Conservation (phyloP, 768 basidiomycete species). For the Serendipita sp. region DNA sequence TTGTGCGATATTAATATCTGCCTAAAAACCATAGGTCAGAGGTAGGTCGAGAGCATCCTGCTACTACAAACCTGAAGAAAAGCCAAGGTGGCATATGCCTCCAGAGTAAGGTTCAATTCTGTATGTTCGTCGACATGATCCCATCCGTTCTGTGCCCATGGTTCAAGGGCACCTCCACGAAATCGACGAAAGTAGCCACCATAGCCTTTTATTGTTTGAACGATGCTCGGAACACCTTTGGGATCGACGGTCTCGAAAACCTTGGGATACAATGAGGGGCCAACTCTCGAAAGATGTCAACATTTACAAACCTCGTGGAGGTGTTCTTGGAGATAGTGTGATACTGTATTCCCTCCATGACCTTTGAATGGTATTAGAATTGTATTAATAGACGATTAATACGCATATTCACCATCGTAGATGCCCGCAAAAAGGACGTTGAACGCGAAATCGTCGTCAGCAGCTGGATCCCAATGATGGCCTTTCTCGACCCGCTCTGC, state of each 20-base stretch:
- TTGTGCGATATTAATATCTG: slow-evolving; percentile 56
- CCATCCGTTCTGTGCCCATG: slow-evolving; percentile 35
- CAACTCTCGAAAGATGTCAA: too few species aligned
- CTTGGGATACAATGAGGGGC: slow-evolving; percentile 12
- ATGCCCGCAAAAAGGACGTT: slow-evolving; percentile 75
- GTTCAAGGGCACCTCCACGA: slow-evolving; percentile 57
- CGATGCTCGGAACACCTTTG: slow-evolving; percentile 54
- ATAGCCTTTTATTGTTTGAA: slow-evolving; percentile 56
- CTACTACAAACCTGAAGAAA: slow-evolving; percentile 61
- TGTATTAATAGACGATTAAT: background rate
- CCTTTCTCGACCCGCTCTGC: slow-evolving; percentile 34
- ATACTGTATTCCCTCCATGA: slow-evolving; percentile 83
- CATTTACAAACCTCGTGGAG: slow-evolving; percentile 32
- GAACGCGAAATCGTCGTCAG: slow-evolving; percentile 40
- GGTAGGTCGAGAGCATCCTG: background rate
- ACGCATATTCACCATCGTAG: slow-evolving; percentile 47
- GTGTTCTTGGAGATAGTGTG: slow-evolving; percentile 71
- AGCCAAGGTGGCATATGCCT: slow-evolving; percentile 70
- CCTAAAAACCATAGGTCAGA: slow-evolving; percentile 27
- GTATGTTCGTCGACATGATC: slow-evolving; percentile 16
- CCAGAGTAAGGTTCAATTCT: slow-evolving; percentile 46
- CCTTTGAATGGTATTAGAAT: slow-evolving; percentile 16
- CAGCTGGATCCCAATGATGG: slow-evolving; percentile 57
- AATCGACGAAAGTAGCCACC: slow-evolving; percentile 90
- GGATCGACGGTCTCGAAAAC: slow-evolving; percentile 68